Base-by-base conservation (phyloP, 164 flowering plant genomes). In the Warburgia ugandensis region DNA sequence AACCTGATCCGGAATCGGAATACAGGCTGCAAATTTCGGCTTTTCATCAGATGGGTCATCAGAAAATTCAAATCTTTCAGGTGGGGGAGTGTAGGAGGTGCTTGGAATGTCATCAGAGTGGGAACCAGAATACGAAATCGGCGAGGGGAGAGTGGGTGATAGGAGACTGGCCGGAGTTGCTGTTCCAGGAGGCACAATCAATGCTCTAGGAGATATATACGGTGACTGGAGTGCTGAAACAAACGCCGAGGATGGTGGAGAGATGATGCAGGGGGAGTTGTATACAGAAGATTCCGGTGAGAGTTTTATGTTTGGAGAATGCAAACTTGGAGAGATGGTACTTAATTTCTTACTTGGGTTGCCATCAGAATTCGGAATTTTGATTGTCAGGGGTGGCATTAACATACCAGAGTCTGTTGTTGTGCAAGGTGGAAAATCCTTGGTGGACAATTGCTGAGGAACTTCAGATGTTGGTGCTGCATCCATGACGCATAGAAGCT, bases 191-290 rank as follows among this genome's bases (percentile, higher is more conserved):
- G 74, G 68, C 5, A 62, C 50, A 23, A 40, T 22, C 6, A 48
- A 56, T 60, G 84, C 81, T 45, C 95, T 65, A n/a, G 95, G 97
- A 16, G 97, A 86, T 13, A 89, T 84, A 54, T 86, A 89, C 9
- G 97, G 97, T 2, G 97, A 89, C 50, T 89, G 95, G 10, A 86
- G 50, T 37, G 97, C 92, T 0, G 95, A 90, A 37, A 81, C 94
- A 63, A 84, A 90, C 29, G 94, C 88, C 1, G 94, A 90, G 8
- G 97, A 89, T 14, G 95, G 81, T 12, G 96, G 86, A 9, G 96
- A 84, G 22, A 79, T 45, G 21, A 83, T 74, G 32, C 78, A 72
- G 6, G 95, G 89, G 22, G 97, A 89, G 70, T 77, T 75, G 50
- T 57, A 77, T 32, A 75, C 73, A 22, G 94, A 87, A n/a, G 84